These are phyloP conservation scores for Psilocybe mexicana DNA, from an alignment of 1,284 basidiomycete genomes.

Conservation along the genomic window DNA sequence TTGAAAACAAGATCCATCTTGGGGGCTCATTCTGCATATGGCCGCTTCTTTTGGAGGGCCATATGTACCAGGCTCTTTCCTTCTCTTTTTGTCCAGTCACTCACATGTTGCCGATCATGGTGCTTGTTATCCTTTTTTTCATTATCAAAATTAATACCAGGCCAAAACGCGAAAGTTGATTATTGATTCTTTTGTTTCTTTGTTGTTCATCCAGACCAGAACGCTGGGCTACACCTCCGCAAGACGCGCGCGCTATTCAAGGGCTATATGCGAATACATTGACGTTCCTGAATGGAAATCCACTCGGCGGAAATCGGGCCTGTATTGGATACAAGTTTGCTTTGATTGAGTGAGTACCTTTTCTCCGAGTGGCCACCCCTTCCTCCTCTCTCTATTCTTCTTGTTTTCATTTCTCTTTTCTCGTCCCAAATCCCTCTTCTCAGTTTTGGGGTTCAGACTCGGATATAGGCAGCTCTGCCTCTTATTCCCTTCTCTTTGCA, in stretches of 20 bases:
- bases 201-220: constrained; percentile 47
- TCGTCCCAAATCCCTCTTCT: too few relatives aligned
- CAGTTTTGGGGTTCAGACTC: not conserved
- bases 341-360: constrained; percentile 57
- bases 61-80: too few relatives aligned
- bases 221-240: constrained; percentile 50
- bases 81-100: too few relatives aligned
- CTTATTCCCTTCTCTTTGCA: not conserved
- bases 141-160: too few relatives aligned
- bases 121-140: constrained; percentile 1
- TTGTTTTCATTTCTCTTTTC: not conserved
- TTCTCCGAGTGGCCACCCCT: not conserved
- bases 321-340: constrained; percentile 78
- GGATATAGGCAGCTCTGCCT: not conserved
- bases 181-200: not conserved
- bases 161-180: too few relatives aligned
- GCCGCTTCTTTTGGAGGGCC: not conserved
- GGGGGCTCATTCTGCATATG: not conserved
- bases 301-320: constrained; percentile 57
- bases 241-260: constrained; percentile 46
- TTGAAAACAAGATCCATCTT: not conserved
- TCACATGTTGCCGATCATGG: not conserved
- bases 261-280: constrained; percentile 65
- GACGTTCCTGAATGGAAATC: constrained; percentile 62
- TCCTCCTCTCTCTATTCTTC: not conserved